Percentiles rank a stretch among this genome's conserved stretches.
phyloP scores from a whole-genome alignment of 768 basidiomycete genomes.

The Epithele typhae region DNA sequence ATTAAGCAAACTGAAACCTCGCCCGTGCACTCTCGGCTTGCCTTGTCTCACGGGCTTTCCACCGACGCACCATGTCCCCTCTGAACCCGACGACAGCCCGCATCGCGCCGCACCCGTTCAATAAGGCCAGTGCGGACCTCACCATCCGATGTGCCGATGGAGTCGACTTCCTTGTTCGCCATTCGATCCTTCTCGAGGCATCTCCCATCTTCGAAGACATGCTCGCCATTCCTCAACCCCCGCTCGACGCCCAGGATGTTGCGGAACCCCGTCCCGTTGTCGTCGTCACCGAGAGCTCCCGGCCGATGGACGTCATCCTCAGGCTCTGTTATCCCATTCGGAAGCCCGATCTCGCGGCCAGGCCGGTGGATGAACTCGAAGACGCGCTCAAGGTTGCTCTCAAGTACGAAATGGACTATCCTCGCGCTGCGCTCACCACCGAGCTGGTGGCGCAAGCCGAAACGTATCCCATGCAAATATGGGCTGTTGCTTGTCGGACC shows the following conservation, averaged over 20 bases:
- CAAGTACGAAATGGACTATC: slow-evolving; percentile 1
- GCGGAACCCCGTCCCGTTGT: background rate
- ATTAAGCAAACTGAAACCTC: too few relatives aligned
- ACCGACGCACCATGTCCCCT: too few relatives aligned
- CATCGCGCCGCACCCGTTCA: too few relatives aligned
- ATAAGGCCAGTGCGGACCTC: slow-evolving; percentile 32
- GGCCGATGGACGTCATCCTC: too few relatives aligned
- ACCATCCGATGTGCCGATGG: slow-evolving; percentile 52
- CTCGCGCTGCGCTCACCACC: background rate
- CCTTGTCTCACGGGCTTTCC: too few relatives aligned
- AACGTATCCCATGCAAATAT: background rate
- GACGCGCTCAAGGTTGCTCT: background rate
- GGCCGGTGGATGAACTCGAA: background rate
- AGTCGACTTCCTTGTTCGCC: slow-evolving; percentile 47
- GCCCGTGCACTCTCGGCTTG: too few relatives aligned
- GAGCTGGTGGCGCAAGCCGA: background rate
- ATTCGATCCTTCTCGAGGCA: slow-evolving; percentile 47
- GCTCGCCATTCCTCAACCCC: slow-evolving; percentile 28
- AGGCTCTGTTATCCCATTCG: slow-evolving; percentile 19
- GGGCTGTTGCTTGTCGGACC: slow-evolving; percentile 1
- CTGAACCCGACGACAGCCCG: too few relatives aligned
- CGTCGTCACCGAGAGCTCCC: too few relatives aligned
- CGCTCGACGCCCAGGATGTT: too few relatives aligned
- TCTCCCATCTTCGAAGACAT: slow-evolving; percentile 56
- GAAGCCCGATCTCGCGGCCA: background rate